These are phyloP conservation scores for Candida nitratophila DNA, from an alignment of 805 yeast species.

Conservation along the genomic window DNA sequence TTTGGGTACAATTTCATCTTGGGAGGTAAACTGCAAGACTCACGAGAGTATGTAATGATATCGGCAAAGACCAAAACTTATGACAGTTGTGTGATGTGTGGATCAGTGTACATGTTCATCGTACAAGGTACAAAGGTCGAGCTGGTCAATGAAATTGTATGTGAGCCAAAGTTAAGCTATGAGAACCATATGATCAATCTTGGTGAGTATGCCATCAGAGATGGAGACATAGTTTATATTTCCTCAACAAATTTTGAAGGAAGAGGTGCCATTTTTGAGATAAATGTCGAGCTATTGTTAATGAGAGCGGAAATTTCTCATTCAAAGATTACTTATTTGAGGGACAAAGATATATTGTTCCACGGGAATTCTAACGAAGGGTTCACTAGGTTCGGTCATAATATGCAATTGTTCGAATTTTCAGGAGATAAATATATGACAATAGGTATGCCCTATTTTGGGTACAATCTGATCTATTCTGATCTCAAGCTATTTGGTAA, in stretches of 20 bases:
- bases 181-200: not conserved
- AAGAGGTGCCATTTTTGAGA: constrained; percentile 40
- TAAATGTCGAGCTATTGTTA: constrained; percentile 18
- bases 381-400: constrained; percentile 38
- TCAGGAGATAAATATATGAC: constrained; percentile 17
- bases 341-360: constrained; percentile 8
- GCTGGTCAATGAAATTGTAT: not conserved
- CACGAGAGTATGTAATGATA: constrained; percentile 21
- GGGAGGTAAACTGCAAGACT: constrained; percentile 9
- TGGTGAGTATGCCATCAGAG: not conserved
- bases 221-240: not conserved
- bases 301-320: not conserved
- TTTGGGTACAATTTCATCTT: constrained; percentile 22
- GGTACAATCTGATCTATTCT: constrained; percentile 19
- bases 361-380: constrained; percentile 21
- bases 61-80: constrained; percentile 23
- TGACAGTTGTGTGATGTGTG: constrained; percentile 28
- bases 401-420: constrained; percentile 23
- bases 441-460: constrained; percentile 29
- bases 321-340: not conserved
- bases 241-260: constrained; percentile 17
- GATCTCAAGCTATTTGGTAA: constrained; percentile 25
- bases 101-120: constrained; percentile 29
- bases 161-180: not conserved
- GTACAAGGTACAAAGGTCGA: not conserved